Evolutionary conservation across 768 basidiomycete species (phyloP).

Genomic region (Melanogaster broomeanus): DNA sequence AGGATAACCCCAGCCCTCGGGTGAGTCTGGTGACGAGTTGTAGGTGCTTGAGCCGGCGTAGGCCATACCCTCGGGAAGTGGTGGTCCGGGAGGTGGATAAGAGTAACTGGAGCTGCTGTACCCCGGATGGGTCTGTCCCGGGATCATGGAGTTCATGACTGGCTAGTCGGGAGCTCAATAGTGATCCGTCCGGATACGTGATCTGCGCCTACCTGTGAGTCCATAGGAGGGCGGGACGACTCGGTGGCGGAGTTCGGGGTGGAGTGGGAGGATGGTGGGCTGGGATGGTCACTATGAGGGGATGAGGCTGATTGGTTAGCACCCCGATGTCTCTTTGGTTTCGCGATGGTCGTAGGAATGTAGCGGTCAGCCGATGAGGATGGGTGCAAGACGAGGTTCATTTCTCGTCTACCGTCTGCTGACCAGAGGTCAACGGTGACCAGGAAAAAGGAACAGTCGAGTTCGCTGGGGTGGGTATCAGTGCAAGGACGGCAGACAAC

Average conservation of each 20-base stretch:
- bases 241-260: conserved; percentile 51
- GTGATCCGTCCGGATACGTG: not conserved
- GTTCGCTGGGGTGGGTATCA: conserved; percentile 51
- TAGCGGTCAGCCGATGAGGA: conserved; percentile 72
- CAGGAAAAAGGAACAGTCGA: conserved; percentile 87
- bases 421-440: conserved; percentile 95
- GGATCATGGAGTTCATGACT: conserved; percentile 40
- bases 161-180: conserved; percentile 17
- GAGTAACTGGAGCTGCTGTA: conserved; percentile 45
- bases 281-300: conserved; percentile 38
- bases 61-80: conserved; percentile 40
- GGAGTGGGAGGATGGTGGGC: conserved; percentile 48
- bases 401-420: conserved; percentile 75
- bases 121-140: conserved; percentile 34
- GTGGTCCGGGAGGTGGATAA: conserved; percentile 44
- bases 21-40: conserved; percentile 42
- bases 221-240: conserved; percentile 31
- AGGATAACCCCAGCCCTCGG: conserved; percentile 59
- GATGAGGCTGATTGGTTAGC: conserved; percentile 37
- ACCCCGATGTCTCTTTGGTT: conserved; percentile 38
- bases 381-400: conserved; percentile 88
- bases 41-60: conserved; percentile 47
- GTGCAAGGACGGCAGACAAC: not conserved
- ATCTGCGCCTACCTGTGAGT: conserved; percentile 43
- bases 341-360: conserved; percentile 43